These are phyloP conservation scores for Raffaelea deltoideospora DNA, from an alignment of 2,329 filamentous ascomycete species.

Conservation along the genomic window DNA sequence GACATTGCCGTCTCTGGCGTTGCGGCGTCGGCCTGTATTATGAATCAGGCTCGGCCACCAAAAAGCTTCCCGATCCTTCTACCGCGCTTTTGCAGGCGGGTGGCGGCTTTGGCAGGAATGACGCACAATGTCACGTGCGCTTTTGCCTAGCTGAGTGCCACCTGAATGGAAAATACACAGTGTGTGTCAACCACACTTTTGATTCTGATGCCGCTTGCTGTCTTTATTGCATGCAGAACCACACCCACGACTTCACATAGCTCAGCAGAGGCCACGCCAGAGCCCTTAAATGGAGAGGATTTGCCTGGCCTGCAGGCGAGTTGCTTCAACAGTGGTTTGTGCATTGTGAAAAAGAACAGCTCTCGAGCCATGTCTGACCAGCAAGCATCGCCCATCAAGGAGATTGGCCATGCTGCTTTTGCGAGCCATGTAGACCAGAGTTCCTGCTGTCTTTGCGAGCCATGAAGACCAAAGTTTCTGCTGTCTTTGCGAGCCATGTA, in stretches of 20 bases:
- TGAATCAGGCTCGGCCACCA: too few relatives aligned
- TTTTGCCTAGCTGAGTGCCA: background rate
- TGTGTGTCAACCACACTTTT: background rate
- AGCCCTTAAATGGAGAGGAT: background rate
- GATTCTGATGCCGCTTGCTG: background rate
- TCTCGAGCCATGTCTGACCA: background rate
- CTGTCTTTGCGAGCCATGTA: too few relatives aligned
- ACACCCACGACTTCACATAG: background rate
- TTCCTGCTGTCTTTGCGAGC: too few relatives aligned
- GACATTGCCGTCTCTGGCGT: too few relatives aligned
- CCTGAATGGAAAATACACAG: too few relatives aligned
- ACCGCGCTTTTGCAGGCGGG: too few relatives aligned
- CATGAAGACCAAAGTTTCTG: too few relatives aligned
- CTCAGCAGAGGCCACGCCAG: background rate
- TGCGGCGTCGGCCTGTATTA: too few relatives aligned
- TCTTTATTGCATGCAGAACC: too few relatives aligned
- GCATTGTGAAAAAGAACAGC: background rate
- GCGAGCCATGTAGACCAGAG: too few relatives aligned
- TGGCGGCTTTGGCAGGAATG: too few relatives aligned
- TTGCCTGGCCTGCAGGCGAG: background rate
- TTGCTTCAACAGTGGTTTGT: background rate
- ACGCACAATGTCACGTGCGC: background rate
- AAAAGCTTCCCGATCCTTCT: too few relatives aligned
- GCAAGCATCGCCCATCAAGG: background rate
- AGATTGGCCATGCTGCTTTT: background rate